Evolutionary conservation across 2,329 filamentous ascomycete species (phyloP), one percentile per base, ranked within the genome.

Genomic region (Mollisia scopiformis): DNA sequence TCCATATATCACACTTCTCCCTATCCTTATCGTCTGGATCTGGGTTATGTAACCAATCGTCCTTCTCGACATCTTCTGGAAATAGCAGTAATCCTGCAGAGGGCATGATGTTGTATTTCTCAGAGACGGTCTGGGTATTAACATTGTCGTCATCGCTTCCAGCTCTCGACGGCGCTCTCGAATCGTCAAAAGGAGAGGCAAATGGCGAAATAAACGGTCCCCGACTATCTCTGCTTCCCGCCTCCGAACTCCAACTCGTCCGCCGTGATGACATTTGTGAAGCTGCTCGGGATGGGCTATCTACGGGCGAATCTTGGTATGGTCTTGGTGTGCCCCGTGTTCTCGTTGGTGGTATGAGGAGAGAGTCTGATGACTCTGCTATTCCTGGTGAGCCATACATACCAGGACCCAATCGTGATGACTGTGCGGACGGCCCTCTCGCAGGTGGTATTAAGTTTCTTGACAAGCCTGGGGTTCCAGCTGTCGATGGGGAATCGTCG

Each of bases 41-140:
- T 0, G 88, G 88, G 68, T 90, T 90, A 71, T 91, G 88, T 63
- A 91, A 70, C 65, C 84, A 88, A 70, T 91, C 88, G 71, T 91
- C 88, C 69, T 89, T 89, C 72, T 91, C 88, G 23, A 90, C 84
- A 70, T 91, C 88, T 72, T 90, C 87, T 0, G 88, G 88, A 67
- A 88, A 91, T 21, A 91, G 75, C 41, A 91, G 72, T 55, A 91
- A 75, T 6, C 87, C 87, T 14, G 87, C 84, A 2, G 86, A 88
- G 0, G 88, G 88, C 72, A 85, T 79, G 56, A 91, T 90, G 70
- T 89, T 90, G 74, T 88, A 91, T 74, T 91, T 91, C 70, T 90
- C 86, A 16, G 86, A 86, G 2, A 91, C 88, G 1, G 88, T 90
- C 75, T 91, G 88, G 0, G 88, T 91, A 69, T 89, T 91, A 56